phyloP scores from a whole-genome alignment of 495 filamentous ascomycete species.

The Aspergillus heteromorphus region DNA sequence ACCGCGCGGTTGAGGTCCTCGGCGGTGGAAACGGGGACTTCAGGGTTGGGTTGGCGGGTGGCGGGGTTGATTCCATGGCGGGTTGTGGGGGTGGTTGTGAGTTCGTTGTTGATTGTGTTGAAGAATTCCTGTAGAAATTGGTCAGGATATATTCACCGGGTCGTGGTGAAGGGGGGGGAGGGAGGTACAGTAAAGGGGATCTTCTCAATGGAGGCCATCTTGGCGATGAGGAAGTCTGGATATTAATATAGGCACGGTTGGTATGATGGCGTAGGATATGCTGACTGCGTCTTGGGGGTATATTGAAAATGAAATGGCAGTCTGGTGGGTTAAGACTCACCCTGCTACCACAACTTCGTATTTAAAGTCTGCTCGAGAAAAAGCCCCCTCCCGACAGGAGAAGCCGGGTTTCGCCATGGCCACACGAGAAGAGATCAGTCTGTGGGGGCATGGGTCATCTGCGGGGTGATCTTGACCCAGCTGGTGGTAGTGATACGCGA shows the following conservation, averaged over 20 bases:
- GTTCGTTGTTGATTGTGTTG: conserved; percentile 3
- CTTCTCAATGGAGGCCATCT: not conserved
- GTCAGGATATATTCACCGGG: not conserved
- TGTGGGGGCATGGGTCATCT: not conserved
- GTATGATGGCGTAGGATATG: no score
- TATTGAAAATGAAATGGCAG: not conserved
- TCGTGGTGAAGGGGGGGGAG: not conserved
- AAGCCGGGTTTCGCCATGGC: not conserved
- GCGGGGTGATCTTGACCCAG: not conserved
- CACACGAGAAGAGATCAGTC: not conserved
- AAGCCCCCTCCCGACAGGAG: not conserved
- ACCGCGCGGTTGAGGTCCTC: not conserved
- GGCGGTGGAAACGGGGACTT: not conserved
- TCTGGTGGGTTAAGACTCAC: not conserved
- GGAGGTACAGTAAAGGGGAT: not conserved
- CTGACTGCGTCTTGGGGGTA: not conserved
- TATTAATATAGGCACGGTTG: not conserved
- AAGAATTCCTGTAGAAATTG: not conserved
- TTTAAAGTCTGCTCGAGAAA: not conserved
- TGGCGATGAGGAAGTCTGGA: not conserved
- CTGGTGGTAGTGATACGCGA: not conserved
- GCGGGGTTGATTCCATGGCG: conserved; percentile 2
- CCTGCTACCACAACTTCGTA: not conserved
- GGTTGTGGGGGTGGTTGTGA: not conserved
- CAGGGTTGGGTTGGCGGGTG: not conserved